Percentiles rank a stretch among this genome's conserved stretches.
Evolutionary conservation across 2,329 filamentous ascomycete genomes (phyloP).

Genomic region (Biscogniauxia sp.): DNA sequence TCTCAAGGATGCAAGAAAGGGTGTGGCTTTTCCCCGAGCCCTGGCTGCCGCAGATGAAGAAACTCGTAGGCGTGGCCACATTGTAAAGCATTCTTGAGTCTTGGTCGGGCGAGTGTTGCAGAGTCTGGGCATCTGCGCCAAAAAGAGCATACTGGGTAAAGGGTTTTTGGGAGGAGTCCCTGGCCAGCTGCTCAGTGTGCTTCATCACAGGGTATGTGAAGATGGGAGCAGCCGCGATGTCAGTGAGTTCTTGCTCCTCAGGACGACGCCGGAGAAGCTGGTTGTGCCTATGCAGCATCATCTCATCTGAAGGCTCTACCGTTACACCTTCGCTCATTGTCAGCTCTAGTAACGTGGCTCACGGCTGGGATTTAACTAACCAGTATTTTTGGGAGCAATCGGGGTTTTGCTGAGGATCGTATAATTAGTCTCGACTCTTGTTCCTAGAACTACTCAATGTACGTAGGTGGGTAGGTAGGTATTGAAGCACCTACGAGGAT

Average conservation of each 20-base stretch:
- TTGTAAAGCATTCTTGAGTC: constrained; percentile 45
- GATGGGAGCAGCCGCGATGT: constrained; percentile 18
- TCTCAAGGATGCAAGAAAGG: constrained; percentile 55
- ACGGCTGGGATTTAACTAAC: no score
- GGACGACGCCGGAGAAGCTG: constrained; percentile 11
- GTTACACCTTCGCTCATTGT: no score
- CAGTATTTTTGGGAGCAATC: no score
- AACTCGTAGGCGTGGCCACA: constrained; percentile 50
- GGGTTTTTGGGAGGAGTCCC: neutral
- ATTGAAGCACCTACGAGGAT: neutral
- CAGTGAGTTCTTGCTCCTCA: constrained; percentile 9
- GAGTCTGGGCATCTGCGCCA: constrained; percentile 12
- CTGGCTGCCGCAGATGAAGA: constrained; percentile 64
- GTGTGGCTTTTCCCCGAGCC: constrained; percentile 65
- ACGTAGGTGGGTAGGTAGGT: no score
- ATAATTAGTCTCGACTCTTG: no score
- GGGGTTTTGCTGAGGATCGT: no score
- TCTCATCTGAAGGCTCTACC: neutral
- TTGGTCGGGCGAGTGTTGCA: neutral
- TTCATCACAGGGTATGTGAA: constrained; percentile 18
- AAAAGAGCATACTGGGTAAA: constrained; percentile 25
- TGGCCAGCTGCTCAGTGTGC: constrained; percentile 1
- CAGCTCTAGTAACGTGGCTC: no score
- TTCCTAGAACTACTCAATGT: no score
- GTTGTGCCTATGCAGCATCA: neutral